A percentile compares a stretch with the other conserved stretches of the same genome.
These are phyloP conservation scores for Tinospora cordifolia DNA, from an alignment of 164 flowering plant genomes.

Conservation along the genomic window DNA sequence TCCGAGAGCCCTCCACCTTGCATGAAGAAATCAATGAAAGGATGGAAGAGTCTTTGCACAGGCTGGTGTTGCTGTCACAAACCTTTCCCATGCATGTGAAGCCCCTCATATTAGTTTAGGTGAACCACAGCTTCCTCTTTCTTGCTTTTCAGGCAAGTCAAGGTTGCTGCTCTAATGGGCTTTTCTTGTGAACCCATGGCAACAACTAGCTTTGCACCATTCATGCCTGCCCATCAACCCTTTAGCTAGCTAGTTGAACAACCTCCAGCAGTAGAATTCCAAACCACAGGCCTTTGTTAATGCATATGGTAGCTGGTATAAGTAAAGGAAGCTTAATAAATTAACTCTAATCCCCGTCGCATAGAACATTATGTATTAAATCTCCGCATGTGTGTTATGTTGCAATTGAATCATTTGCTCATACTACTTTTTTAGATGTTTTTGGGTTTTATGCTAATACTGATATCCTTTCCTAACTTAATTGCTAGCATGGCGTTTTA, in stretches of 20 bases:
- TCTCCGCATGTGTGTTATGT: no score
- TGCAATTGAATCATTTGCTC: no score
- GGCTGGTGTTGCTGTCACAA: not conserved
- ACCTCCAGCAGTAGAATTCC: not conserved
- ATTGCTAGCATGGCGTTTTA: no score
- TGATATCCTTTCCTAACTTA: no score
- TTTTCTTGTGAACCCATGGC: constrained; percentile 4
- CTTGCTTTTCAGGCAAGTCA: constrained; percentile 2
- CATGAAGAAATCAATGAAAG: no score
- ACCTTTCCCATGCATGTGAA: not conserved
- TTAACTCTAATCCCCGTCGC: no score
- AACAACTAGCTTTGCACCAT: not conserved
- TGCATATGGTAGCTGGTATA: no score
- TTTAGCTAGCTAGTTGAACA: not conserved
- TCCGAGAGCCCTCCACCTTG: not conserved
- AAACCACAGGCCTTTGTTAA: not conserved
- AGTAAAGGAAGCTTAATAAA: no score
- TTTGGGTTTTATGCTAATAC: no score
- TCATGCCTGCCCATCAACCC: not conserved
- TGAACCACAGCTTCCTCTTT: constrained; percentile 4
- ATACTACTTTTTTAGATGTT: no score
- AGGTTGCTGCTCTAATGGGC: constrained; percentile 1
- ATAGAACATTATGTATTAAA: no score
- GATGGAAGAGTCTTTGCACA: not conserved
- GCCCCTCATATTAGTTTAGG: not conserved